Base-by-base conservation (phyloP, 352 stramenopile species). In the Globisporangium paddicum region DNA sequence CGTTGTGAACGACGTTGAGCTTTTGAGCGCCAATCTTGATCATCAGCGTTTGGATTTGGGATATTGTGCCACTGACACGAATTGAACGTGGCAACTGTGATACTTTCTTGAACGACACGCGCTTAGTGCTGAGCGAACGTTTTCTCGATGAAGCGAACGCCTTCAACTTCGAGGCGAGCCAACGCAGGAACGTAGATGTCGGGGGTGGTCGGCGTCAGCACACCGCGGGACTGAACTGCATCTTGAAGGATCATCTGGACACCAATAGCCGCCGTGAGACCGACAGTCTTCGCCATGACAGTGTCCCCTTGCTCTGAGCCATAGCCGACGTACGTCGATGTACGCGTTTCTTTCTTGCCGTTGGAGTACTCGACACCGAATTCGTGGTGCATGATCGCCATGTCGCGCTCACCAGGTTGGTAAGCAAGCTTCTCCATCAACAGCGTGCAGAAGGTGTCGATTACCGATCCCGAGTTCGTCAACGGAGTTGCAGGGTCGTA, bases 211-310 rank as follows among this genome's bases (percentile, higher is more conserved):
- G 94, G 94, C 4, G 91, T 93, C 11, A 98, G 66, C 21, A 98
- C 82, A 41, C 93, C 93, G 41, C 81, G 79, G 14, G 73, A 71
- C 23, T 86, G 69, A 1, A 98, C 78, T 13, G 82, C 82, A 38
- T 96, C 88, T 37, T 97, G 79, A 14, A 99, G 77, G 52, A 99
- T 96, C 60, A 98, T 79, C 58, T 98, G 89, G 14, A 96, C 86
- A 21, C 91, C 92, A 55, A 98, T 95, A 7, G 95, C 96, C 44
- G 93, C 88, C 46, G 92, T 97, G 46, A 98, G 86, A 7, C 96
- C 96, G 26, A 99, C 96, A 10, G 95, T 98, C 71, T 97, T 97
- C 18, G 90, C 89, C 96, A 99, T 99, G 34, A 97, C 89, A 2
- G 91, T 97, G 71, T 97, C 93, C 7, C 90, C 82, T 7, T 90